Evolutionary conservation across 495 filamentous ascomycete species (phyloP).

Genomic region (Aspergillus panamensis): DNA sequence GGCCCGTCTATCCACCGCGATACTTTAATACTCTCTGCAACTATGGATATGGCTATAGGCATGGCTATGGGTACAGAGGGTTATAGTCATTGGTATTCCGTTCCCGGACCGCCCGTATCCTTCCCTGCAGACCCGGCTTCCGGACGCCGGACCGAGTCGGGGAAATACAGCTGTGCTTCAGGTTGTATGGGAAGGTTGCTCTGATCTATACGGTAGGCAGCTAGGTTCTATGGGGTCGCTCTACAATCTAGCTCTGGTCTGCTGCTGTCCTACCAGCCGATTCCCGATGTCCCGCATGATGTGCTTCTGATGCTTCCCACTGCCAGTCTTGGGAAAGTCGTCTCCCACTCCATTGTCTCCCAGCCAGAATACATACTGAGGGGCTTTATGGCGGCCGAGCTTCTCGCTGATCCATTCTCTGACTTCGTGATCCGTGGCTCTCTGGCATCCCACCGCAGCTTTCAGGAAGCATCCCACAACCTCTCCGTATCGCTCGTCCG

Average conservation of each 20-base stretch:
- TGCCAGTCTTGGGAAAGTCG: slow-evolving; percentile 56
- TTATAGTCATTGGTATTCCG: not conserved
- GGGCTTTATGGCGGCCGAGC: slow-evolving; percentile 56
- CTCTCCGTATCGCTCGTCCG: slow-evolving; percentile 59
- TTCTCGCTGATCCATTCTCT: slow-evolving; percentile 43
- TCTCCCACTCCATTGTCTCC: slow-evolving; percentile 45
- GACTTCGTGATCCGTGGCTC: slow-evolving; percentile 9
- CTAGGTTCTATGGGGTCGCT: not conserved
- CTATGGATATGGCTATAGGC: too few species aligned
- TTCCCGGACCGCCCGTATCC: not conserved
- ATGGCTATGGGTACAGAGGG: not conserved
- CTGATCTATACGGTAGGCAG: not conserved
- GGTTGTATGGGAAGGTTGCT: not conserved
- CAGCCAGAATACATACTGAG: slow-evolving; percentile 57
- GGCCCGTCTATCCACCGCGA: not conserved
- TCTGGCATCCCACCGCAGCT: not conserved
- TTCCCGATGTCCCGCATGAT: slow-evolving; percentile 49
- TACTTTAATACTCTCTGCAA: not conserved
- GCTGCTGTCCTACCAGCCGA: not conserved
- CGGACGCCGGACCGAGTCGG: not conserved
- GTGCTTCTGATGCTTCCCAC: slow-evolving; percentile 63
- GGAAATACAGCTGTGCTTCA: not conserved
- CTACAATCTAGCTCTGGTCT: not conserved
- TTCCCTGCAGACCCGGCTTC: not conserved
- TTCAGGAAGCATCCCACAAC: slow-evolving; percentile 37